phyloP scores from a whole-genome alignment of 768 basidiomycete genomes.

The Termitomyces titanicus region DNA sequence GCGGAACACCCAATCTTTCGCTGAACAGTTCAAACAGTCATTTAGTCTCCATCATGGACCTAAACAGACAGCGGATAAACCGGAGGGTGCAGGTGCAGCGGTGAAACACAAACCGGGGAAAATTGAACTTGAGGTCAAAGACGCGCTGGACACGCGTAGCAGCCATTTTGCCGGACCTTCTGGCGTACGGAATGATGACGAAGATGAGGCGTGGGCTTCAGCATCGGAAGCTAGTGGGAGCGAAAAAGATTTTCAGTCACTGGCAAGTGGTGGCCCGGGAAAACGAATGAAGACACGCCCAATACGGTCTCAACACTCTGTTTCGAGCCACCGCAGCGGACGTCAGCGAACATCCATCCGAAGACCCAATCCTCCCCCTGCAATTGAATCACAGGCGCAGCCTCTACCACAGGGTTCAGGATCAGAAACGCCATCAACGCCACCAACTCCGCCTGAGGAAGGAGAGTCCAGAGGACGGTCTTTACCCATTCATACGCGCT shows the following conservation, averaged over 20 bases:
- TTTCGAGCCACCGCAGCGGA: constrained; percentile 7
- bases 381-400: background rate
- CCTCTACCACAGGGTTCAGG: background rate
- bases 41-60: constrained; percentile 7
- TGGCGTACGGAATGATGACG: constrained; percentile 32
- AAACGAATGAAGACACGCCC: constrained; percentile 11
- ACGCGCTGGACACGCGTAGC: constrained; percentile 8
- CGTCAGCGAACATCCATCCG: constrained; percentile 13
- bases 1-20: constrained; percentile 9
- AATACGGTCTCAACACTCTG: constrained; percentile 5
- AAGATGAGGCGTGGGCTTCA: constrained; percentile 68
- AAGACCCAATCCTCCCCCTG: constrained; percentile 5
- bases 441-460: constrained; percentile 9
- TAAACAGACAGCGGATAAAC: constrained; percentile 1
- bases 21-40: constrained; percentile 11
- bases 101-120: constrained; percentile 9
- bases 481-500: background rate
- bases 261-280: background rate
- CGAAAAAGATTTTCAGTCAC: background rate
- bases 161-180: constrained; percentile 8
- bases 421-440: background rate
- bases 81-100: constrained; percentile 4
- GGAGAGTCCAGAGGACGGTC: constrained; percentile 7
- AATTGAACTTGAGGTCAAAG: constrained; percentile 13
- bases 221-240: constrained; percentile 49